Conservation (phyloP, 305 asterid genomes). For the Fraxinus latifolia region DNA sequence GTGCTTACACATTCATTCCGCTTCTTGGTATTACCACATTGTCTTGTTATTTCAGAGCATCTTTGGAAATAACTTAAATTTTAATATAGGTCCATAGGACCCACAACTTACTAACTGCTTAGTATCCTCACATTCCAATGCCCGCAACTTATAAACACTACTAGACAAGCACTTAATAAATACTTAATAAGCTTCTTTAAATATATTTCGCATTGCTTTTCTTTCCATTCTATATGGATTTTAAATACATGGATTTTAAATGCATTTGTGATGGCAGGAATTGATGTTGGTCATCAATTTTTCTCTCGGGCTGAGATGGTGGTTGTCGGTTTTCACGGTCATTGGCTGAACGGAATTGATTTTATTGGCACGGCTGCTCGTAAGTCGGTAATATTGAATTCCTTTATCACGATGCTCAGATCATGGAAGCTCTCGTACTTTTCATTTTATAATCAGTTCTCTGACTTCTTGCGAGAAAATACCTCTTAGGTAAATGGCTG, state of each 20-base stretch:
- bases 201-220: neutral
- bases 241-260: neutral
- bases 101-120: neutral
- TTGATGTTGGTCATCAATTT: conserved; percentile 90
- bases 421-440: neutral
- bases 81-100: neutral
- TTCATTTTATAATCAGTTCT: neutral
- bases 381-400: conserved; percentile 37
- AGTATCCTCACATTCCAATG: neutral
- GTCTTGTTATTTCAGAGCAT: neutral
- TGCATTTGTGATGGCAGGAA: conserved; percentile 47
- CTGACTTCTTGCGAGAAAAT: conserved; percentile 14
- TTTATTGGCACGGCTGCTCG: conserved; percentile 44
- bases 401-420: neutral
- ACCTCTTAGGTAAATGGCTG: neutral
- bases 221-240: neutral
- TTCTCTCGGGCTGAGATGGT: conserved; percentile 93
- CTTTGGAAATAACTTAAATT: neutral
- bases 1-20: neutral
- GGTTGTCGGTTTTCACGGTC: conserved; percentile 72
- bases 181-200: neutral
- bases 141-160: neutral
- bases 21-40: neutral
- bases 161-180: neutral
- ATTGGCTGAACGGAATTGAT: conserved; percentile 84